These are phyloP conservation scores for Cicer judaicum DNA, from an alignment of 306 rosid genomes.

Conservation along the genomic window DNA sequence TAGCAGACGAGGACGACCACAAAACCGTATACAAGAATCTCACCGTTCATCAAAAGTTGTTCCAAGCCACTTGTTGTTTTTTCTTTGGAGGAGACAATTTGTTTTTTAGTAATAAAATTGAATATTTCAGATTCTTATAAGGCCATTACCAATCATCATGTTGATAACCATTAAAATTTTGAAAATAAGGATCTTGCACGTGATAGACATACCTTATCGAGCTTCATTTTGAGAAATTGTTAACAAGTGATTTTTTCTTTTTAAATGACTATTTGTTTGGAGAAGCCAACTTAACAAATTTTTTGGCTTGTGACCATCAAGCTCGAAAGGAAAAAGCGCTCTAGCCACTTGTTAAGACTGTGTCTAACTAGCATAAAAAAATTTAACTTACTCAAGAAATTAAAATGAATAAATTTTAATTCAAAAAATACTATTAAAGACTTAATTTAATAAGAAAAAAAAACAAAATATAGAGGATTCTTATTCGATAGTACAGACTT, in stretches of 20 bases:
- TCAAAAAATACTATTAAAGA: too few species aligned
- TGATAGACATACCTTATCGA: constrained; percentile 34
- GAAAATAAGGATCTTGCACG: constrained; percentile 42
- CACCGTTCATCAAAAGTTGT: constrained; percentile 35
- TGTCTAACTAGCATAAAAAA: too few species aligned
- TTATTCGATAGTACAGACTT: too few species aligned
- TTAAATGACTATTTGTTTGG: too few species aligned
- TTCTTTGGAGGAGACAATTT: constrained; percentile 15
- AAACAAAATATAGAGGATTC: too few species aligned
- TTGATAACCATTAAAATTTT: constrained; percentile 8
- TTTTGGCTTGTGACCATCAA: too few species aligned
- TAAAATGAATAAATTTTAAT: too few species aligned
- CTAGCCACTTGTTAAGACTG: too few species aligned
- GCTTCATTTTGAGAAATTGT: constrained; percentile 31
- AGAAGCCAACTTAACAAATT: too few species aligned
- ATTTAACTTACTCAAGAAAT: too few species aligned
- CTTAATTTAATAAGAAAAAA: too few species aligned
- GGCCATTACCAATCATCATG: constrained; percentile 36
- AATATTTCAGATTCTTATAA: constrained; percentile 26
- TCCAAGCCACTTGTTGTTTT: constrained; percentile 37
- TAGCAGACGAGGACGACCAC: constrained; percentile 35
- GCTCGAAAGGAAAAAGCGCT: too few species aligned
- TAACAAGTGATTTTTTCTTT: not conserved
- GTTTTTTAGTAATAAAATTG: not conserved
- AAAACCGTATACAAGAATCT: constrained; percentile 43